A percentile compares a stretch with the other conserved stretches of the same genome.
These are phyloP conservation scores for Monosiga brevicollis DNA, from an alignment of 78 protist species.

Conservation along the genomic window DNA sequence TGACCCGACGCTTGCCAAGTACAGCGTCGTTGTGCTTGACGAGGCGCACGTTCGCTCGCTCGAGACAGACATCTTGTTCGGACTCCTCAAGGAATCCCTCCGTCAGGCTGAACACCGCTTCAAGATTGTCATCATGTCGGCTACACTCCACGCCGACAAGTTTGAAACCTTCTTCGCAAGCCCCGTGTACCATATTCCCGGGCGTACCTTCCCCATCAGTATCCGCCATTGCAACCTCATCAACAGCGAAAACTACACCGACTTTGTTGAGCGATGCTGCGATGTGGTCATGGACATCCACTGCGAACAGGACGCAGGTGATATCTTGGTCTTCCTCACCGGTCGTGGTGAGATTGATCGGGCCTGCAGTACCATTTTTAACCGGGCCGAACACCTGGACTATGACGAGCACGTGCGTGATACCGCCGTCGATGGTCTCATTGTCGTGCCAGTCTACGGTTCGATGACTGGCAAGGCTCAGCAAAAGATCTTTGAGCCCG, in stretches of 20 bases:
- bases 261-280: neutral
- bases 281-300: neutral
- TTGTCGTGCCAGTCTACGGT: constrained; percentile 29
- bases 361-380: constrained; percentile 2
- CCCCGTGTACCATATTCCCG: constrained; percentile 36
- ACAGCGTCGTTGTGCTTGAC: constrained; percentile 44
- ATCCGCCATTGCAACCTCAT: constrained; percentile 26
- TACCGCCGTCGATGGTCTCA: neutral
- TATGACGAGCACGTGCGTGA: neutral
- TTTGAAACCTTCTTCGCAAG: constrained; percentile 14
- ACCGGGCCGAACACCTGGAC: constrained; percentile 24
- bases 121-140: constrained; percentile 51
- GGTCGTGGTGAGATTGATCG: constrained; percentile 63
- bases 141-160: constrained; percentile 45
- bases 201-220: constrained; percentile 58
- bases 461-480: constrained; percentile 27
- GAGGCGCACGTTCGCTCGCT: constrained; percentile 69
- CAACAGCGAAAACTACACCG: neutral
- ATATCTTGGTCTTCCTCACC: constrained; percentile 62
- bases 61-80: constrained; percentile 54
- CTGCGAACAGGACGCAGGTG: constrained; percentile 28
- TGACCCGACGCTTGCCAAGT: neutral
- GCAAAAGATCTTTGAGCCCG: constrained; percentile 25
- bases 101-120: neutral
- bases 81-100: constrained; percentile 10